Evolutionary conservation across 2,329 filamentous ascomycete species (phyloP).

Genomic region (Nigrospora oryzae): DNA sequence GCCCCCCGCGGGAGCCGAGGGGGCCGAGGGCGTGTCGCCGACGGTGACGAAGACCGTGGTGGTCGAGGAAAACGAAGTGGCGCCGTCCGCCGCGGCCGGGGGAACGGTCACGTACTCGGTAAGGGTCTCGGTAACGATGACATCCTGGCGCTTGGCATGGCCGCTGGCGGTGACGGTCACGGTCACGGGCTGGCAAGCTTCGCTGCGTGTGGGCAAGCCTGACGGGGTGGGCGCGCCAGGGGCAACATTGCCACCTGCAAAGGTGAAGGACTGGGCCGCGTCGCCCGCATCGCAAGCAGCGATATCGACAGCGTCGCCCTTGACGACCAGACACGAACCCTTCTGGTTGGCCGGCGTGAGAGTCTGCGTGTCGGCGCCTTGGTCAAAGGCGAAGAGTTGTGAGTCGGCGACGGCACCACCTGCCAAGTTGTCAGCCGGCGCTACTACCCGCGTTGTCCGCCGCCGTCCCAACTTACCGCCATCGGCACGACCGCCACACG

Average conservation of each 20-base stretch:
- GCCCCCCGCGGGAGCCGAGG: background rate
- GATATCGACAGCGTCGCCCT: conserved; percentile 32
- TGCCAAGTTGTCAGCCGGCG: conserved; percentile 4
- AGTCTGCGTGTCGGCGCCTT: conserved; percentile 28
- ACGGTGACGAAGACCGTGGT: conserved; percentile 5
- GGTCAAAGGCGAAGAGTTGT: conserved; percentile 41
- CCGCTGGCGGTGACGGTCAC: conserved; percentile 1
- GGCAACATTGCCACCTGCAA: conserved; percentile 5
- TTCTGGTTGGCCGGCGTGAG: conserved; percentile 36
- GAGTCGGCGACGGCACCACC: conserved; percentile 40
- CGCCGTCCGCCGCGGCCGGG: background rate
- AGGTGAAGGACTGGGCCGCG: conserved; percentile 32
- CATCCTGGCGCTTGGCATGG: background rate
- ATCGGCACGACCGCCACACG: conserved; percentile 49
- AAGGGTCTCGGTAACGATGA: background rate
- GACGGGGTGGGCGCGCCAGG: background rate
- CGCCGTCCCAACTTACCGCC: conserved; percentile 25
- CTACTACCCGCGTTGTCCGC: conserved; percentile 2
- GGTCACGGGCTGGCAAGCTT: background rate
- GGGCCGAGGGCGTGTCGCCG: background rate
- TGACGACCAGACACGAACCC: conserved; percentile 37
- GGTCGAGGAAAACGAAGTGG: conserved; percentile 2
- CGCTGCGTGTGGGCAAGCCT: background rate
- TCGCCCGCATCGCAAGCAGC: conserved; percentile 31
- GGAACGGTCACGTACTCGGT: background rate